Base-by-base conservation (phyloP, 2,329 filamentous ascomycete species). In the Ophiostoma pallidulum region DNA sequence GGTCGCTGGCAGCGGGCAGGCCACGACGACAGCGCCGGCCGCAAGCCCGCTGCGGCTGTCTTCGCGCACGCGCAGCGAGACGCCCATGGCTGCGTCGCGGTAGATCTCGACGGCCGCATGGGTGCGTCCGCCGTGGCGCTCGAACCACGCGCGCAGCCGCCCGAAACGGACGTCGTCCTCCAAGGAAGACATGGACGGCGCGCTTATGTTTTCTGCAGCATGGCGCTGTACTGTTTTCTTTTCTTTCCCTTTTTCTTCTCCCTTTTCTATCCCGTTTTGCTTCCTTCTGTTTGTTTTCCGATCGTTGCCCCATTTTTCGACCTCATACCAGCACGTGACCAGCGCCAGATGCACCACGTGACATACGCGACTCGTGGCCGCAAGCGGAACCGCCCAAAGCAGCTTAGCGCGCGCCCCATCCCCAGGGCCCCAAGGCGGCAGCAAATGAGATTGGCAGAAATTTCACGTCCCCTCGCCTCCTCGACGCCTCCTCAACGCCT, bases 81-180 rank as follows among this genome's bases (percentile, higher is more conserved):
- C 68, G 41, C 74, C 73, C 2, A 72, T 78, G 10, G 62, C 48
- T 2, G 67, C 55, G 51, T 79, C 71, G 2, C 70, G 56, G 57
- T 73, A 74, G 41, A 82, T 63, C 50, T 79, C 70, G 22, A 81
- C 65, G 0, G 64, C 61, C 0, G 69, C 67, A 54, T 80, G 71
- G 22, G 82, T 63, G 5, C 50, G 50, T 12, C 71, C 74, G 7
- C 73, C 71, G 48, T 72, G 63, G 1, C 59, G 55, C 20, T 54
- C 57, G 4, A 70, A 70, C 77, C 77, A 81, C 5, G 57, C 49
- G n/a, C 72, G 51, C 5, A 80, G 70, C 10, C 52, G 56, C 3
- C 56, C 39, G 32, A 66, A 62, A 2, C 56, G 57, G 4, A 45
- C 31, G 19, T 56, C 49, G 2, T 60, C 54, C 10, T 46, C 32